These are phyloP conservation scores for Prillingera fragicola DNA, from an alignment of 1,284 basidiomycete genomes.

Conservation along the genomic window DNA sequence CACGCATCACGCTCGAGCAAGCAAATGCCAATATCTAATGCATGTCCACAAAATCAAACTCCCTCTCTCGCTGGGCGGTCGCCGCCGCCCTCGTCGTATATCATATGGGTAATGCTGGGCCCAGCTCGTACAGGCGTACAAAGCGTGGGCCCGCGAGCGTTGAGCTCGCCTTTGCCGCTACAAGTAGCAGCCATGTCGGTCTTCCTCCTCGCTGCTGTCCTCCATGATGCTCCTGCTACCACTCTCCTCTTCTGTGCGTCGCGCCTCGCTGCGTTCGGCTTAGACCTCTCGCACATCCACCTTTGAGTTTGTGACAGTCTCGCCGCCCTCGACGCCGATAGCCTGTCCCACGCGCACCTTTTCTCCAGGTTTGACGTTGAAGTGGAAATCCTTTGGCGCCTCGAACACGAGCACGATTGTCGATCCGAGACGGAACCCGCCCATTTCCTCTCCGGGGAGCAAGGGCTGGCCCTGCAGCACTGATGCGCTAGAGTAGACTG, in stretches of 20 bases:
- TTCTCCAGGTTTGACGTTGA: slow-evolving; percentile 71
- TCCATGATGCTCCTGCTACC: not conserved
- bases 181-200: too few species aligned
- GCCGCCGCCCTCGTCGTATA: too few species aligned
- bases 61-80: too few species aligned
- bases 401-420: slow-evolving; percentile 97
- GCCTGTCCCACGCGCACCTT: slow-evolving; percentile 83
- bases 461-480: slow-evolving; percentile 86
- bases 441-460: slow-evolving; percentile 86
- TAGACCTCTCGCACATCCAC: slow-evolving; percentile 4
- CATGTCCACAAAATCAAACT: too few species aligned
- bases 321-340: slow-evolving; percentile 37
- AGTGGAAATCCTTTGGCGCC: slow-evolving; percentile 79
- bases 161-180: too few species aligned
- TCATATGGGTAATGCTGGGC: too few species aligned
- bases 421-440: slow-evolving; percentile 90
- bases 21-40: too few species aligned
- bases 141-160: too few species aligned
- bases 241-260: not conserved
- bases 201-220: not conserved
- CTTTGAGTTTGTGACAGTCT: not conserved
- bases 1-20: too few species aligned
- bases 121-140: too few species aligned
- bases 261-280: not conserved
- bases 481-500: slow-evolving; percentile 77